A percentile compares a stretch with the other conserved stretches of the same genome.
These are phyloP conservation scores for Drechmeria coniospora DNA, from an alignment of 2,329 filamentous ascomycete species.

Conservation along the genomic window DNA sequence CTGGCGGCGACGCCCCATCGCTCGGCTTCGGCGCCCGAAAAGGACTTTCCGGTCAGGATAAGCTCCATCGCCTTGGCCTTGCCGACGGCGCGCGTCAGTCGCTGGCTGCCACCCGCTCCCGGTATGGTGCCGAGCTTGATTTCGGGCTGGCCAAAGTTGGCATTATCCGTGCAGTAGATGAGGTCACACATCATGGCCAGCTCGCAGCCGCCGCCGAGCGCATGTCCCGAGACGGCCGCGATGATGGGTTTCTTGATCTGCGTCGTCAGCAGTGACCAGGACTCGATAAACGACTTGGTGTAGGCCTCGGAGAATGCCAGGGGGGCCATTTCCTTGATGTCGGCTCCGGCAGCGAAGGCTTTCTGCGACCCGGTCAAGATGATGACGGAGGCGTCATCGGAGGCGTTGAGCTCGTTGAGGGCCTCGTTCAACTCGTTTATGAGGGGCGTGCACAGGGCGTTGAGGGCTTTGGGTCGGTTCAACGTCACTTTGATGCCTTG, in stretches of 20 bases:
- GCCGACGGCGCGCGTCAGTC: constrained; percentile 67
- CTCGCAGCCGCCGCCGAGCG: constrained; percentile 89
- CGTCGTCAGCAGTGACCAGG: constrained; percentile 76
- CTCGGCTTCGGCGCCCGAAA: constrained; percentile 70
- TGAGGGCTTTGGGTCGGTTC: constrained; percentile 87
- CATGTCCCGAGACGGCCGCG: constrained; percentile 85
- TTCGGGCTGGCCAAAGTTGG: constrained; percentile 93
- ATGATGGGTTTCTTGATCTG: constrained; percentile 87
- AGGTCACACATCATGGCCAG: constrained; percentile 96
- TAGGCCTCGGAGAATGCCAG: constrained; percentile 83
- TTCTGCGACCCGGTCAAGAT: constrained; percentile 78
- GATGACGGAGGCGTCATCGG: constrained; percentile 57
- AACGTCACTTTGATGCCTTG: constrained; percentile 52
- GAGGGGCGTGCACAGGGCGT: constrained; percentile 81
- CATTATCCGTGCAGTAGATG: constrained; percentile 70
- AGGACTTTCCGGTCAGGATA: constrained; percentile 72
- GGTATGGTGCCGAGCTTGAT: constrained; percentile 90
- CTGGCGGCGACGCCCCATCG: constrained; percentile 82
- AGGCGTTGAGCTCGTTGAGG: constrained; percentile 52
- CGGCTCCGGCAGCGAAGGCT: constrained; percentile 88
- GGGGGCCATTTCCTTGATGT: constrained; percentile 98
- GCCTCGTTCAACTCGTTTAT: constrained; percentile 80
- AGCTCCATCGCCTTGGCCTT: constrained; percentile 86
- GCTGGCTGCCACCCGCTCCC: constrained; percentile 80
- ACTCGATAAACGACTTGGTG: constrained; percentile 81